A percentile compares a stretch with the other conserved stretches of the same genome.
phyloP scores from a whole-genome alignment of 2,329 filamentous ascomycete genomes.

The Botrytis medusae region DNA sequence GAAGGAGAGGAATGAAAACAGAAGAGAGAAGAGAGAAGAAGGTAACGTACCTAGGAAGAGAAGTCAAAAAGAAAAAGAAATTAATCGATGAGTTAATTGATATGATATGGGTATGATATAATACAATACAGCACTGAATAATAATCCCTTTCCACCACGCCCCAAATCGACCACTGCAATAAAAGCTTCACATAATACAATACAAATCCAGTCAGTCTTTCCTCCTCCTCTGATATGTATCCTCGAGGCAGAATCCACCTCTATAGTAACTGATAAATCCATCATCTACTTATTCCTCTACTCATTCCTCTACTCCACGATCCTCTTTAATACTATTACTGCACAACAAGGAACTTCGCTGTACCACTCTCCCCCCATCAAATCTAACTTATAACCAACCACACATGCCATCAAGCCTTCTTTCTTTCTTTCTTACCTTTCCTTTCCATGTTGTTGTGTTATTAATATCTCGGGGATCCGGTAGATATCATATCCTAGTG shows the following conservation, averaged over 20 bases:
- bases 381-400: no score
- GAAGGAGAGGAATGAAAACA: no score
- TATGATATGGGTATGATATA: neutral
- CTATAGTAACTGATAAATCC: no score
- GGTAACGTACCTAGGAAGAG: neutral
- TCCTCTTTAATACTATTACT: neutral
- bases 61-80: neutral
- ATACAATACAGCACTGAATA: no score
- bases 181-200: neutral
- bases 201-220: neutral
- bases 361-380: neutral
- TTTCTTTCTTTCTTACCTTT: neutral
- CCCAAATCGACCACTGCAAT: neutral
- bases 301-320: neutral
- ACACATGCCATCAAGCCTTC: neutral
- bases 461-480: slow-evolving; percentile 11
- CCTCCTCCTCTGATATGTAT: no score
- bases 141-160: neutral
- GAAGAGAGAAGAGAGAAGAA: no score
- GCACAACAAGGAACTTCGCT: neutral
- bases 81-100: neutral
- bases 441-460: slow-evolving; percentile 1
- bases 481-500: neutral
- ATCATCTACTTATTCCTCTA: no score
- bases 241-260: neutral